phyloP scores from a whole-genome alignment of 164 flowering plant genomes.

The Santalum album region DNA sequence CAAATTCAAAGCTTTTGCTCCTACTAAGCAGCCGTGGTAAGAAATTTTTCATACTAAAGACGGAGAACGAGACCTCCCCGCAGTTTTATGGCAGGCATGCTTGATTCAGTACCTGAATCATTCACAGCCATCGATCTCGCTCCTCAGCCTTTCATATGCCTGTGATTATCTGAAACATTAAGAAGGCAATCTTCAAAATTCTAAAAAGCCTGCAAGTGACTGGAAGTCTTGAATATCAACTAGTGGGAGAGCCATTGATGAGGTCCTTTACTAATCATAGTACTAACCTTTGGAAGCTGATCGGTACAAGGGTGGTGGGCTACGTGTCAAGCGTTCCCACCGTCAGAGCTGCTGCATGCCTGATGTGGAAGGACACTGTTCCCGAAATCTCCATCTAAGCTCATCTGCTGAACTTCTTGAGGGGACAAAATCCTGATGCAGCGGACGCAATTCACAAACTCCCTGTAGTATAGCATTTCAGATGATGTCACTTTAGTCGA shows the following conservation, averaged over 20 bases:
- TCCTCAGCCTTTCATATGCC: too few relatives aligned
- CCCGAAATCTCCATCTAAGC: constrained; percentile 87
- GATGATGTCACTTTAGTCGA: background rate
- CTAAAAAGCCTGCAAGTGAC: too few relatives aligned
- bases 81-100: too few relatives aligned
- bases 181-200: too few relatives aligned
- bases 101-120: too few relatives aligned
- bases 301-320: too few relatives aligned
- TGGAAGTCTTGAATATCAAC: too few relatives aligned
- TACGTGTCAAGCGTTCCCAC: constrained; percentile 40
- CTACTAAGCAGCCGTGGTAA: background rate
- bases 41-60: background rate
- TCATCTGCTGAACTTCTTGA: constrained; percentile 95
- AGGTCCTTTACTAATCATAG: too few relatives aligned
- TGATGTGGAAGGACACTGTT: constrained; percentile 60
- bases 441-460: constrained; percentile 84
- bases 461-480: constrained; percentile 39
- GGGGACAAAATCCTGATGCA: constrained; percentile 88
- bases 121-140: too few relatives aligned
- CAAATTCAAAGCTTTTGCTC: background rate
- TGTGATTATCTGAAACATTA: too few relatives aligned
- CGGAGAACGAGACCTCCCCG: background rate
- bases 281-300: too few relatives aligned
- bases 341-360: constrained; percentile 93
- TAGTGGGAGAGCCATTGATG: too few relatives aligned